Base-by-base conservation (phyloP, 2,329 filamentous ascomycete genomes). In the Ophiostoma fasciatum region DNA sequence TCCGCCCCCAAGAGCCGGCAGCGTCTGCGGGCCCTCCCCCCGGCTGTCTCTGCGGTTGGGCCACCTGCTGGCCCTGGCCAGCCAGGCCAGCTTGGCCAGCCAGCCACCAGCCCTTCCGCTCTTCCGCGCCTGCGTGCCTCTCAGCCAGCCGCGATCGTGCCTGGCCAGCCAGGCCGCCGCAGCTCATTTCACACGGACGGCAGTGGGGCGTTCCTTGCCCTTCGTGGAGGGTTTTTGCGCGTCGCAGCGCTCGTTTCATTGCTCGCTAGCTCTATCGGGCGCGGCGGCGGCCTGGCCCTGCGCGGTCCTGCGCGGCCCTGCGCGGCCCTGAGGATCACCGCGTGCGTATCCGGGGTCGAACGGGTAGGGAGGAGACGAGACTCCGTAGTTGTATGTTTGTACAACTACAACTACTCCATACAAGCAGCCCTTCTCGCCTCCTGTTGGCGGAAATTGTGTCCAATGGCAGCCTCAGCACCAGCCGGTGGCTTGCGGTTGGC, bases 401-500 rank as follows among this genome's bases (percentile, higher is more conserved):
- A n/a, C n/a, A n/a, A n/a, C n/a, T n/a, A n/a, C n/a, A n/a, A n/a
- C n/a, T n/a, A n/a, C n/a, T n/a, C n/a, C n/a, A n/a, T n/a, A 11
- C 22, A 23, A 23, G 11, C 22, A 23, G 22, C 22, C 22, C 11
- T 23, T 11, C 7, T 23, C 40, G 47, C 43, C 42, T 36, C n/a
- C n/a, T n/a, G n/a, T n/a, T n/a, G n/a, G n/a, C n/a, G n/a, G n/a
- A n/a, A n/a, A n/a, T n/a, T n/a, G n/a, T n/a, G n/a, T n/a, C n/a
- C n/a, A n/a, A n/a, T n/a, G n/a, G n/a, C n/a, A n/a, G n/a, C n/a
- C n/a, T 39, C 30, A 43, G 36, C 45, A 45, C 38, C 35, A 29
- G 39, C 42, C 37, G 48, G 46, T 43, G 46, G 33, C 39, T 40
- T 41, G 20, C 34, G 31, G 52, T 58, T 58, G 54, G 54, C 49